Base-by-base conservation (phyloP, 306 rosid species). In the Morella rubra region DNA sequence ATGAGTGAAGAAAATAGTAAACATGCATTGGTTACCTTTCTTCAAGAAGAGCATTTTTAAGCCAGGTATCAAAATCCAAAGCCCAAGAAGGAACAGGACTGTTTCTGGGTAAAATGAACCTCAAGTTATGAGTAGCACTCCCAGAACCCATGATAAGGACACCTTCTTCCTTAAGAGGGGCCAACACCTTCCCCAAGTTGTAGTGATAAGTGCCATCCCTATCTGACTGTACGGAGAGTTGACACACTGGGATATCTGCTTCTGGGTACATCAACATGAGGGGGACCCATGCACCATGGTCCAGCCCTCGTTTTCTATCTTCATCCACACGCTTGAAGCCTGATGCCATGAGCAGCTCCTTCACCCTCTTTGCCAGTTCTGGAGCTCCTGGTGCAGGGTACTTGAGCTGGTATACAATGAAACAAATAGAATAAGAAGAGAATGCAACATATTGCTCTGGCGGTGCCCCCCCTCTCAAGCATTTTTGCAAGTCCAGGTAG, bases 231-330 rank as follows among this genome's bases (percentile, higher is more conserved):
- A 94, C 83, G 3, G 97, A 94, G 5, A 94, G 79, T 67, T 91
- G 97, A 78, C 98, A 94, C 24, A 91, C 93, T 7, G 97, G 96
- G 18, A 94, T 84, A 20, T 91, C 84, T 24, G 93, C 95, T 70
- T 91, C 92, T 1, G 96, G 98, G 60, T 91, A 94, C 98, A 94
- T 94, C 56, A 94, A 56, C 73, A 85, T 61, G 3, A 94, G 90
- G 2, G 95, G 98, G 65, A 91, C 92, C 96, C 97, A 94, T 3
- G 96, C 94, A 44, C 97, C 96, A 68, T 94, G 98, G 69, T 94
- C 98, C 27, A 94, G 90, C 46, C 98, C 98, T 18, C 95, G 78
- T 8, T 80, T 88, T 15, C 9, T 74, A 69, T 90, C 93, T 71
- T 90, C 96, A 4, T 89, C 90, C 1, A 91, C 95, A 0, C 73